Base-by-base conservation (phyloP, 805 yeast genomes). In the Saturnispora halmiae region DNA sequence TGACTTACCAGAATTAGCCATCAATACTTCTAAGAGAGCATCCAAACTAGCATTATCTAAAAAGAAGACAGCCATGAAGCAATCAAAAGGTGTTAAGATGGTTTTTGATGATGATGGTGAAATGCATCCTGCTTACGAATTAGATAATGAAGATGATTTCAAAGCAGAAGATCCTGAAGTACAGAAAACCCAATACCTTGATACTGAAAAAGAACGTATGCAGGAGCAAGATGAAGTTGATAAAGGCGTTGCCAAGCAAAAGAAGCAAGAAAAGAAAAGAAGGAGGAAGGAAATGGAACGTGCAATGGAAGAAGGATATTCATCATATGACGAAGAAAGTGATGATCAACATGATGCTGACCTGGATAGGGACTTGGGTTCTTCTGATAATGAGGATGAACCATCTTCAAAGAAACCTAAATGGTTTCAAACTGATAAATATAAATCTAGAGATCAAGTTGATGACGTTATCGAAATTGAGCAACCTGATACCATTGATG, bases 51-150 rank as follows among this genome's bases (percentile, higher is more conserved):
- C 96, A 0, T 66, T 88, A 28, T 84, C 95, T 10, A 87, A 83
- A 66, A 92, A 90, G 58, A 72, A 75, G 30, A 73, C 87, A 2
- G 50, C 77, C 19, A 65, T 77, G 35, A 57, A 68, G 11, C 38
- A 40, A 24, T 73, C 72, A 46, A 73, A 75, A 43, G 81, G 95
- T 14, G 76, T 82, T 16, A 92, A 87, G 58, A 59, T 90, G 51
- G 70, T 74, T 41, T 92, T 90, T 55, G 99, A 92, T 56, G 98
- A 92, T 47, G 96, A 90, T 3, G 99, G 99, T 21, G 70, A 69
- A 4, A 81, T 97, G 0, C 97, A 90, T 60, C 83, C 94, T 8
- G 67, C 90, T 4, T 92, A 92, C 55, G 97, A 90, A 62, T 69
- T 92, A 45, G 87, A 85, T 56, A 84, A 82, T 50, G 96, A 86